A percentile compares a stretch with the other conserved stretches of the same genome.
These are phyloP conservation scores for Monosporascus sp. DNA, from an alignment of 2,329 filamentous ascomycete genomes.

Conservation along the genomic window DNA sequence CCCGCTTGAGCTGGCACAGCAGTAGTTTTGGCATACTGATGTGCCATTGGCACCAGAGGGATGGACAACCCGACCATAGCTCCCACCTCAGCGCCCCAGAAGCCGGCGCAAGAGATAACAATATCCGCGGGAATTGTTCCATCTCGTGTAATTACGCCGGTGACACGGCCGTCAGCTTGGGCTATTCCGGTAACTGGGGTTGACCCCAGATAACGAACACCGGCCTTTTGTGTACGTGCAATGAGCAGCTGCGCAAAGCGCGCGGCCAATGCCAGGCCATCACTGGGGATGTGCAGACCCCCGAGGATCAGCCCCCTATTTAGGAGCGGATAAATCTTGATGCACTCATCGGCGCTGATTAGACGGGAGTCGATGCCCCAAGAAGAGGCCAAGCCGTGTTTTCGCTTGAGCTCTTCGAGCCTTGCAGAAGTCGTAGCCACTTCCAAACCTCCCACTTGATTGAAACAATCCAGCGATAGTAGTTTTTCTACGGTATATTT, in stretches of 20 bases:
- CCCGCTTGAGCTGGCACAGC: conserved; percentile 38
- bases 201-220: conserved; percentile 51
- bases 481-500: conserved; percentile 60
- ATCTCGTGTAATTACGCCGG: conserved; percentile 47
- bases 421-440: conserved; percentile 56
- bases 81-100: conserved; percentile 63
- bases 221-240: conserved; percentile 50
- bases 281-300: conserved; percentile 55
- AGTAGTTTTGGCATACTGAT: conserved; percentile 61
- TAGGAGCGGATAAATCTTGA: conserved; percentile 49
- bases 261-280: conserved; percentile 57
- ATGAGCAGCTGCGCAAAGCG: conserved; percentile 59
- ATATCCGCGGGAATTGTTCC: conserved; percentile 53
- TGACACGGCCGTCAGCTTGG: conserved; percentile 42
- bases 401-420: conserved; percentile 57
- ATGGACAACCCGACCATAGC: conserved; percentile 55
- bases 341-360: conserved; percentile 47
- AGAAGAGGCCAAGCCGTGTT: conserved; percentile 54
- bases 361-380: conserved; percentile 56
- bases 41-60: conserved; percentile 55
- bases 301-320: conserved; percentile 50
- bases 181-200: conserved; percentile 57
- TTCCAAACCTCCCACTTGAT: conserved; percentile 59
- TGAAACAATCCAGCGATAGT: conserved; percentile 54
- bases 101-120: conserved; percentile 58